Percentiles rank a stretch among this genome's conserved stretches.
Evolutionary conservation across 31 red algal species (phyloP).

Genomic region (Asparagopsis taxiformis): DNA sequence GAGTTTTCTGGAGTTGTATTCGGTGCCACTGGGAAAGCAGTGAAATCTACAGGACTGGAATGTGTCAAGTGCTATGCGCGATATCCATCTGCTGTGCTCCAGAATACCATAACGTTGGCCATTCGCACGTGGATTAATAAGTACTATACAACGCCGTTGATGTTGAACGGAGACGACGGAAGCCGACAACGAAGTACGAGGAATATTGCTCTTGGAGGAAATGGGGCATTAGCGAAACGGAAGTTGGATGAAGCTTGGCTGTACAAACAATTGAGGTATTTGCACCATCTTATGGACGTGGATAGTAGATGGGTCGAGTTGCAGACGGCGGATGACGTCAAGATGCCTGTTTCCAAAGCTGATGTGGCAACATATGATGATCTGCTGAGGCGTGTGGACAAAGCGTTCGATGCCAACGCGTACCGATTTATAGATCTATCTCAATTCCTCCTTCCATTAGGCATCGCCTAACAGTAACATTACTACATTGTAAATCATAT

Average conservation of each 20-base stretch:
- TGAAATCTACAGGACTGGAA: conserved; percentile 41
- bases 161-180: conserved; percentile 52
- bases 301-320: conserved; percentile 13
- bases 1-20: conserved; percentile 45
- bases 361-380: conserved; percentile 35
- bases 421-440: conserved; percentile 63
- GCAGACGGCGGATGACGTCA: conserved; percentile 6
- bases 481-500: too few relatives aligned
- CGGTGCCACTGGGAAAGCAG: conserved; percentile 17
- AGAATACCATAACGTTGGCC: conserved; percentile 9
- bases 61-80: conserved; percentile 29
- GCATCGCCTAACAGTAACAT: conserved; percentile 10
- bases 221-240: conserved; percentile 17
- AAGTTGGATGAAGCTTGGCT: conserved; percentile 61
- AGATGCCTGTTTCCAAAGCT: conserved; percentile 12
- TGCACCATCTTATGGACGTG: conserved; percentile 43
- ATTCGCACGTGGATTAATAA: conserved; percentile 41
- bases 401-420: conserved; percentile 58
- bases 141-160: conserved; percentile 52
- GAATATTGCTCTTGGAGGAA: conserved; percentile 42
- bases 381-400: conserved; percentile 12
- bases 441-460: conserved; percentile 44
- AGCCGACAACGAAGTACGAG: conserved; percentile 8
- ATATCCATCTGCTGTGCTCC: neutral
- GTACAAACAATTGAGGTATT: conserved; percentile 68